Conservation (phyloP, 257 asterid genomes). For the Ballota nigra region DNA sequence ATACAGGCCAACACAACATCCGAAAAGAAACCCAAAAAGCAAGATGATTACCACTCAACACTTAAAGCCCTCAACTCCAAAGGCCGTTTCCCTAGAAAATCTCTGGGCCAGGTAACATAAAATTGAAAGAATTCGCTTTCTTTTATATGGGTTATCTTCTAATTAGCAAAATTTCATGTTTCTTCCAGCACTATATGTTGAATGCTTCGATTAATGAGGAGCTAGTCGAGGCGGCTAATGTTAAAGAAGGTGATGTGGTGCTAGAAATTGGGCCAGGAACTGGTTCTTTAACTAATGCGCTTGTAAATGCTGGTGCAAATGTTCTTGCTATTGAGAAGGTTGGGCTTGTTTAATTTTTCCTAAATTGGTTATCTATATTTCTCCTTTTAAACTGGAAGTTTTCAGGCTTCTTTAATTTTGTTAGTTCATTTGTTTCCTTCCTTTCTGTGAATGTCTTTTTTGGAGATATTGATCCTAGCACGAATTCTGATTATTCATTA, state of each 20-base stretch:
- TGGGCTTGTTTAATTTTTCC: background rate
- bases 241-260: constrained; percentile 81
- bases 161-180: background rate
- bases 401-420: background rate
- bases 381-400: background rate
- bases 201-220: constrained; percentile 68
- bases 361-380: background rate
- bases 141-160: background rate
- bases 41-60: constrained; percentile 79
- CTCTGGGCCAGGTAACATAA: constrained; percentile 76
- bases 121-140: background rate
- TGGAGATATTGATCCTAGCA: constrained; percentile 10
- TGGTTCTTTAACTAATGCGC: constrained; percentile 87
- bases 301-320: constrained; percentile 79
- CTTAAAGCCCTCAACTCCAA: constrained; percentile 94
- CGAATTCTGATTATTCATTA: background rate
- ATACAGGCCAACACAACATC: constrained; percentile 31
- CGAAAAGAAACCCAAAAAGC: constrained; percentile 39
- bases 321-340: constrained; percentile 99
- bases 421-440: background rate
- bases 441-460: background rate
- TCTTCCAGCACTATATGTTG: constrained; percentile 86
- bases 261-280: constrained; percentile 98
- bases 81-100: constrained; percentile 88
- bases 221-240: constrained; percentile 66